Evolutionary conservation across 2,329 filamentous ascomycete genomes (phyloP), one percentile per base, ranked within the genome.

Genomic region (Cladobotryum mycophilum): DNA sequence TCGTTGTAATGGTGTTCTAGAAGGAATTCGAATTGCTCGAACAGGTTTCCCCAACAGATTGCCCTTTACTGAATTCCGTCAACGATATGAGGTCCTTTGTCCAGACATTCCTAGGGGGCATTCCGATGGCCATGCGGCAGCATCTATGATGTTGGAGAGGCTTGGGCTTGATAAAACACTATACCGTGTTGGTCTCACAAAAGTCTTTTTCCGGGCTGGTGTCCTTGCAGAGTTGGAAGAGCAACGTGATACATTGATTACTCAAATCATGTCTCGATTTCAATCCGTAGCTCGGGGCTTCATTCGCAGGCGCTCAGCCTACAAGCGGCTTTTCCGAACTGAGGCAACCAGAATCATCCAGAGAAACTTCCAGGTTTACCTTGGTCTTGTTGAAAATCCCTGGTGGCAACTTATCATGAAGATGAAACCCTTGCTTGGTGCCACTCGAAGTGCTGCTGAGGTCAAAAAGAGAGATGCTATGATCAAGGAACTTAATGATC

Each of bases 1-100:
- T n/a, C 84, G 93, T 47, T 99, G 93, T 71, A 99, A 99, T 66
- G 93, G 93, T 86, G 93, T 99, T 3, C 77, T 99, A n/a, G 93
- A 99, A 71, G 93, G 93, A 55, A 99, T 99, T 63, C 83, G 93
- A 54, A 99, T 99, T 67, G 93, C 93, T 20, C 84, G 93, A 42
- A 99, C 95, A 5, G 93, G 93, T 20, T 99, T 99, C 66, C 93
- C 93, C 46, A 99, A 99, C 65, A 80, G 93, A 58, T 76, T 99
- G 33, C 80, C 88, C 1, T 99, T 99, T 65, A 80, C 88, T 3
- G 95, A 99, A 64, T 99, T 99, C 71, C 84, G 93, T 48, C 89
- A 95, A 61, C 85, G 93, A 55, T 99, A 99, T 67, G 93, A 97
- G 65, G 92, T 99, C 6, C 80, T 99, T 6, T 97, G 92, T 65